These are phyloP conservation scores for Diophrys appendiculata DNA, from an alignment of 73 alveolate genomes.

Conservation along the genomic window DNA sequence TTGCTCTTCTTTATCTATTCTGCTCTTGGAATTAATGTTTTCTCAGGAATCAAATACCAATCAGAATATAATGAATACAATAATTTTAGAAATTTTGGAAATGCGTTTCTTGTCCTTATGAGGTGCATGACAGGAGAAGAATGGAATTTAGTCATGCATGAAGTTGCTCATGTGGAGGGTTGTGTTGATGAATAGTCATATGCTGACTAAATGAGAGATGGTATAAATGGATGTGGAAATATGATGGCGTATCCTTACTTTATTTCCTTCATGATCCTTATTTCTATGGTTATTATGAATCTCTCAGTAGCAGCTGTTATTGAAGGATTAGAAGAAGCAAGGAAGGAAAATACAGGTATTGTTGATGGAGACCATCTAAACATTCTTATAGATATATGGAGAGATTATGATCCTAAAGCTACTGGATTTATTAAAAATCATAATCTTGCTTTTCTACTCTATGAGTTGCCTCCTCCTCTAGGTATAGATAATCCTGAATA, in stretches of 20 bases:
- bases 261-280: constrained; percentile 21
- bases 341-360: constrained; percentile 29
- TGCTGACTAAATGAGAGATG: constrained; percentile 1
- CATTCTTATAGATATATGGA: constrained; percentile 30
- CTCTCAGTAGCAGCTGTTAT: constrained; percentile 48
- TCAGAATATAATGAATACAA: constrained; percentile 13
- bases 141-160: constrained; percentile 39
- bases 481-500: constrained; percentile 18
- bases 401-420: constrained; percentile 45
- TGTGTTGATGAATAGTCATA: constrained; percentile 19
- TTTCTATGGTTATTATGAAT: constrained; percentile 37
- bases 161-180: constrained; percentile 28
- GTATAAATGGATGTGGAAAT: constrained; percentile 25
- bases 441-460: constrained; percentile 30
- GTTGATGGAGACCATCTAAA: constrained; percentile 32
- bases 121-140: constrained; percentile 48
- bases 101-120: constrained; percentile 23
- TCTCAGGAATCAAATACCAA: constrained; percentile 24
- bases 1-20: constrained; percentile 46
- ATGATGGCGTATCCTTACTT: constrained; percentile 22
- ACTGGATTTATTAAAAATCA: constrained; percentile 30
- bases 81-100: constrained; percentile 23
- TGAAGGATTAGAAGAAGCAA: constrained; percentile 32
- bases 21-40: constrained; percentile 50
- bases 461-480: constrained; percentile 49